Evolutionary conservation across 1,284 basidiomycete genomes (phyloP).

Genomic region (Malassezia yamatoensis): DNA sequence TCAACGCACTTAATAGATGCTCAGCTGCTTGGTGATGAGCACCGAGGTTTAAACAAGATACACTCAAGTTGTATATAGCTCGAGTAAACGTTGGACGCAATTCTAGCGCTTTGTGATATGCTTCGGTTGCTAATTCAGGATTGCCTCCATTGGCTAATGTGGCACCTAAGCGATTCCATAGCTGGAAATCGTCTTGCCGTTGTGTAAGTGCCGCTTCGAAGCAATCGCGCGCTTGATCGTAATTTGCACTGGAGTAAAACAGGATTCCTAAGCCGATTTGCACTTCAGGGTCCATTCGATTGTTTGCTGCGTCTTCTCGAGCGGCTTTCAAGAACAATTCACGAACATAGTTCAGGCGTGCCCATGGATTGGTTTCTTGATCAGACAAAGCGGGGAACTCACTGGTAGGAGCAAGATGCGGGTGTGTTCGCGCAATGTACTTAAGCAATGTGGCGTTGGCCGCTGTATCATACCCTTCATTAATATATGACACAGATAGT

Average conservation of each 20-base stretch:
- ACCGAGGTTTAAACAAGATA: constrained; percentile 91
- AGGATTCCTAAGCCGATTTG: constrained; percentile 87
- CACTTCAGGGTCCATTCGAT: constrained; percentile 73
- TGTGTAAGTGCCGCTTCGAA: constrained; percentile 73
- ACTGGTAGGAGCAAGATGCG: constrained; percentile 55
- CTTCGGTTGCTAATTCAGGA: constrained; percentile 84
- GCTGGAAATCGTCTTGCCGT: constrained; percentile 76
- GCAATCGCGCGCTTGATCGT: constrained; percentile 74
- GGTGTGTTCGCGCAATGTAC: constrained; percentile 72
- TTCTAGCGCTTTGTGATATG: constrained; percentile 84
- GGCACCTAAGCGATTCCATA: constrained; percentile 95
- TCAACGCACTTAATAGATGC: constrained; percentile 86
- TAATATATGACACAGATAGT: constrained; percentile 91
- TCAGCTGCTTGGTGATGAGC: constrained; percentile 92
- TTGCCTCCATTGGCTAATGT: constrained; percentile 88
- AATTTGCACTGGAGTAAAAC: constrained; percentile 75
- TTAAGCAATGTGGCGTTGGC: constrained; percentile 78
- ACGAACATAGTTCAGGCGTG: constrained; percentile 68
- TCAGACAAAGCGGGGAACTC: constrained; percentile 51
- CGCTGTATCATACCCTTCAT: constrained; percentile 81
- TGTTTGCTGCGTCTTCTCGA: constrained; percentile 54
- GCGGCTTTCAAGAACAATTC: constrained; percentile 78
- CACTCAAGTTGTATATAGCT: constrained; percentile 93
- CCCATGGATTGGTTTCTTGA: constrained; percentile 61
- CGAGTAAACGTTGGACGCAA: constrained; percentile 90